phyloP scores from a whole-genome alignment of 192 early-diverging fungal genomes.

The Linnemannia elongata region DNA sequence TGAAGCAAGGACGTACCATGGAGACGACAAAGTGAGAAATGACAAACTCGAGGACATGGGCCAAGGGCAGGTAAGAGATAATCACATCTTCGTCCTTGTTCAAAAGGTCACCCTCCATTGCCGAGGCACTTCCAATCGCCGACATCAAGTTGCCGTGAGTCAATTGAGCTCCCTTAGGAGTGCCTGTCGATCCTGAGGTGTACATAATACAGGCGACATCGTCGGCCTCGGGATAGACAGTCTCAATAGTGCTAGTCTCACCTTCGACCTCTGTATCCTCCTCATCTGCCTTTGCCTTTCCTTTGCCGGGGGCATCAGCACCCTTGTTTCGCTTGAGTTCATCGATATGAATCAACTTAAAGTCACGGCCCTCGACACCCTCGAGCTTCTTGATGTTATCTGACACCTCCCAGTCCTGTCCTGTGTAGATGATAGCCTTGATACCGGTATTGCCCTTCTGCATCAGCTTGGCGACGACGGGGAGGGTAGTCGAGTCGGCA shows the following conservation, averaged over 20 bases:
- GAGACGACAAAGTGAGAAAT: slow-evolving; percentile 65
- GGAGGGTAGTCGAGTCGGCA: slow-evolving; percentile 42
- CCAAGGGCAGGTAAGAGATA: slow-evolving; percentile 73
- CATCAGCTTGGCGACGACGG: slow-evolving; percentile 50
- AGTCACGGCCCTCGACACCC: slow-evolving; percentile 16
- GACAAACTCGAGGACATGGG: slow-evolving; percentile 79
- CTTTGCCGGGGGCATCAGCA: slow-evolving; percentile 1
- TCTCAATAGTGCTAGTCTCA: slow-evolving; percentile 9
- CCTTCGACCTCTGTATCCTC: not conserved
- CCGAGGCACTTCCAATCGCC: slow-evolving; percentile 58
- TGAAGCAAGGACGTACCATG: slow-evolving; percentile 36
- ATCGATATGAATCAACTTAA: slow-evolving; percentile 62
- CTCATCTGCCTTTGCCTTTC: slow-evolving; percentile 10
- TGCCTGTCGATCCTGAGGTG: slow-evolving; percentile 79
- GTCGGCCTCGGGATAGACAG: slow-evolving; percentile 41
- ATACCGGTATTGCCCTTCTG: slow-evolving; percentile 48
- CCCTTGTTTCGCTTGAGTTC: slow-evolving; percentile 63
- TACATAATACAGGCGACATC: slow-evolving; percentile 80
- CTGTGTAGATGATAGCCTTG: slow-evolving; percentile 73
- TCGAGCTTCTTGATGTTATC: slow-evolving; percentile 28
- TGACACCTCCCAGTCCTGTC: slow-evolving; percentile 57
- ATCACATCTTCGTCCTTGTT: slow-evolving; percentile 51
- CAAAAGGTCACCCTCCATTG: slow-evolving; percentile 39
- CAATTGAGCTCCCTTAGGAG: slow-evolving; percentile 81
- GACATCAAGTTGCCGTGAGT: slow-evolving; percentile 78